Conservation (phyloP, 2,329 filamentous ascomycete species). For the Cordyceps militaris region DNA sequence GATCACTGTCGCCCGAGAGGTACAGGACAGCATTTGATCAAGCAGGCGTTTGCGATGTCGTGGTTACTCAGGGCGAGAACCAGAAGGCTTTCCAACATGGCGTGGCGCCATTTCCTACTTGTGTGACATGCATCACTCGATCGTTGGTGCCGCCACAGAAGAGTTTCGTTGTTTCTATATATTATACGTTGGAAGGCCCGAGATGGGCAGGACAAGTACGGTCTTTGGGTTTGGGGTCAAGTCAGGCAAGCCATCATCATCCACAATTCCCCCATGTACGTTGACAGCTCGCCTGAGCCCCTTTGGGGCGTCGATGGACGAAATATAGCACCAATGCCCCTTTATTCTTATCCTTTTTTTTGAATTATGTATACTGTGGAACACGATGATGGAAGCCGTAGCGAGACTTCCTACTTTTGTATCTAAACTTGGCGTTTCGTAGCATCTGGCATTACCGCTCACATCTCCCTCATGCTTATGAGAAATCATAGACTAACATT, state of each 20-base stretch:
- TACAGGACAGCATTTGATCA: conserved; percentile 26
- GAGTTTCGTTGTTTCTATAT: conserved; percentile 13
- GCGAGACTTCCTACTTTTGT: conserved; percentile 36
- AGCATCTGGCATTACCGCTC: conserved; percentile 21
- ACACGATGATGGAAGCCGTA: conserved; percentile 57
- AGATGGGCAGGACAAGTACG: conserved; percentile 19
- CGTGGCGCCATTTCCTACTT: conserved; percentile 24
- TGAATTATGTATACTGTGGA: conserved; percentile 36
- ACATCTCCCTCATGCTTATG: conserved; percentile 16
- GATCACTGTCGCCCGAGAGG: conserved; percentile 22
- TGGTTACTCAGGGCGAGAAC: conserved; percentile 21
- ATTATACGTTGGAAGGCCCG: conserved; percentile 19
- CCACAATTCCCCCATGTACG: conserved; percentile 56
- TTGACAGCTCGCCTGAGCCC: conserved; percentile 43
- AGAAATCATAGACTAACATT: conserved; percentile 34
- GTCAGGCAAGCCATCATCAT: conserved; percentile 65
- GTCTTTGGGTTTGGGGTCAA: conserved; percentile 25
- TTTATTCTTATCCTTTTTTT: conserved; percentile 26
- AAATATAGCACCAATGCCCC: conserved; percentile 34
- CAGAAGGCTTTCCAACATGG: conserved; percentile 21
- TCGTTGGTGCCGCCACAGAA: not conserved
- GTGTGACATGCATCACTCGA: conserved; percentile 18
- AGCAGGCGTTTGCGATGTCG: conserved; percentile 26
- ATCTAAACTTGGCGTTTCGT: conserved; percentile 30
- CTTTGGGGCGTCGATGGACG: conserved; percentile 31